These are phyloP conservation scores for Serpula lacrymans DNA, from an alignment of 768 basidiomycete genomes.

Conservation along the genomic window DNA sequence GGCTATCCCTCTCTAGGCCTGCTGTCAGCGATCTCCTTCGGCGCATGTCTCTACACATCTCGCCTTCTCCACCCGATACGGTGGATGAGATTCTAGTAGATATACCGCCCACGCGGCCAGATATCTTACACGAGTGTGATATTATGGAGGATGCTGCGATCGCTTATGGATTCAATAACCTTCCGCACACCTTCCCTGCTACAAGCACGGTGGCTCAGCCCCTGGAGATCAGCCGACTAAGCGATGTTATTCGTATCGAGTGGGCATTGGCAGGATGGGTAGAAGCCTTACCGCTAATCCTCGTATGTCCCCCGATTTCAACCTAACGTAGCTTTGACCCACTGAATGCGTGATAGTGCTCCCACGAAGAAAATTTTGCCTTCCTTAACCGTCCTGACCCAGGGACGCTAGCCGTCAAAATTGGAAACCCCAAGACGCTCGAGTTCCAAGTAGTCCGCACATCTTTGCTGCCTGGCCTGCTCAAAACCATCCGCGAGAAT, in stretches of 20 bases:
- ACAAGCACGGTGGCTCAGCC: conserved; percentile 96
- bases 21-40: conserved; percentile 72
- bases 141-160: conserved; percentile 98
- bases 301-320: conserved; percentile 54
- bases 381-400: conserved; percentile 88
- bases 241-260: conserved; percentile 83
- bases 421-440: conserved; percentile 95
- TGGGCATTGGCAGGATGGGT: conserved; percentile 97
- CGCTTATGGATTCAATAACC: conserved; percentile 96
- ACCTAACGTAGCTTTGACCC: not conserved
- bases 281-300: conserved; percentile 90
- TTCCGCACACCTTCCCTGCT: conserved; percentile 86
- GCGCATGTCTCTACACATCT: conserved; percentile 75
- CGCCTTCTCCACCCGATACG: conserved; percentile 8
- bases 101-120: conserved; percentile 93
- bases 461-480: conserved; percentile 89
- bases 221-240: conserved; percentile 82
- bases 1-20: conserved; percentile 62
- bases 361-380: conserved; percentile 97
- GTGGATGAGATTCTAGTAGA: conserved; percentile 69
- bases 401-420: conserved; percentile 76
- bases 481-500: conserved; percentile 97
- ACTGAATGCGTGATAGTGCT: conserved; percentile 62
- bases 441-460: conserved; percentile 99
- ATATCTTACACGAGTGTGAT: conserved; percentile 97